Base-by-base conservation (phyloP, 345 rosid species). In the Turnera subulata region DNA sequence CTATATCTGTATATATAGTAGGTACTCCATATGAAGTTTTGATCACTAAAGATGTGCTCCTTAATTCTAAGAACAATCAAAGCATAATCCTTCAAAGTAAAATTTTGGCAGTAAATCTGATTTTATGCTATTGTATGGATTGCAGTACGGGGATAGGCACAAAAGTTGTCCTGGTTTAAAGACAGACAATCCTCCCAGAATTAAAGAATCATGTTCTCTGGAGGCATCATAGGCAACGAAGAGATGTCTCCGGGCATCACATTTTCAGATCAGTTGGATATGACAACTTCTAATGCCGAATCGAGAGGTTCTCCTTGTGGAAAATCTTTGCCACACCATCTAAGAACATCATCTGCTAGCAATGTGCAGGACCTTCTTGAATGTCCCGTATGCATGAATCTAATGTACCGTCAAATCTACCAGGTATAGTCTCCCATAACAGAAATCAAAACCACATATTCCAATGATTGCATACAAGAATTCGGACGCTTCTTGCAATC, bases 381-480 rank as follows among this genome's bases (percentile, higher is more conserved):
- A 58, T 89, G 97, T 64, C 81, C 86, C 7, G 80, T 84, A 61
- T 89, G 97, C 76, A 67, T 79, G 67, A 80, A 73, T 69, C 67
- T 84, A 3, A 89, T 89, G 90, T 86, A 80, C 69, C 95, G 95
- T 67, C 97, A 95, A 44, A 86, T 89, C 62, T 69, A 80, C 76
- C 95, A 89, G 97, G 97, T 89, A 43, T 63, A 64, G 33, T 45
- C 19, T 55, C 35, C 8, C 35, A 9, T 22, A 22, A 18, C 35
- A 29, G 35, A 29, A 12, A 24, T 49, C 50, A n/a, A 23, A 16
- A 12, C 42, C 14, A 1, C 25, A n/a, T 29, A 39, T n/a, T 37
- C 5, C 16, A 35, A 59, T 19, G 45, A 15, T 21, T 14, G 40
- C 21, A 23, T 24, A 11, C 5, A 9, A 0, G 37, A 22, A 15